Evolutionary conservation across 1,284 basidiomycete genomes (phyloP), one percentile per base, ranked within the genome.

Genomic region (Porogramme epimiltina): DNA sequence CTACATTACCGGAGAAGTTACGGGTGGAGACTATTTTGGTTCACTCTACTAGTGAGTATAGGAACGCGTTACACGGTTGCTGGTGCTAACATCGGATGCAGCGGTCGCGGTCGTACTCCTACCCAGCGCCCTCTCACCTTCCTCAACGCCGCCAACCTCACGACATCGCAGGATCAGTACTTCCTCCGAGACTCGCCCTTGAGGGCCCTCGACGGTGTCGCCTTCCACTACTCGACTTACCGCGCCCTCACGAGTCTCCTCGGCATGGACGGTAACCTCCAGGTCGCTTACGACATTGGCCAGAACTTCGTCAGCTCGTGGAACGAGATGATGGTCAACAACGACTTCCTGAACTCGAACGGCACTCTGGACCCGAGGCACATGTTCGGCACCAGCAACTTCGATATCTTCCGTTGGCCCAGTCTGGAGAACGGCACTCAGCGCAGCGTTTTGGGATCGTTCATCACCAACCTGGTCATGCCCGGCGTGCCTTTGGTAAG

Each of bases 211-310:
- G 93, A 96, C 64, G 76, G 78, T 31, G 84, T 85, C 37, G 91
- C 91, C 0, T 95, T 95, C 76, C 93, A 95, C 69, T 95, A 95
- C 70, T 95, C 93, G 37, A 86, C 88, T 47, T 95, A 96, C 67
- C 93, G 93, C 56, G 74, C 86, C 2, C 72, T 95, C 42, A 75
- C 84, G 25, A 87, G 93, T 45, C 93, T 93, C 74, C 78, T 95
- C 37, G 92, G 93, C 52, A 92, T 95, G 91, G 93, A 96, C 63
- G 93, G 93, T 63, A 93, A 95, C 69, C 75, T 95, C 26, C 81
- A 88, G 58, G 93, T 92, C 44, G 91, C 89, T 6, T 93, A 89
- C 69, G 93, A 96, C 65, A 73, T 93, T 24, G 77, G 83, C 55
- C 71, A 76, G 66, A 91, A 95, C 70, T 93, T 95, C 66, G 75